Conservation (phyloP, 768 basidiomycete species). For the Termitomyces titanicus region DNA sequence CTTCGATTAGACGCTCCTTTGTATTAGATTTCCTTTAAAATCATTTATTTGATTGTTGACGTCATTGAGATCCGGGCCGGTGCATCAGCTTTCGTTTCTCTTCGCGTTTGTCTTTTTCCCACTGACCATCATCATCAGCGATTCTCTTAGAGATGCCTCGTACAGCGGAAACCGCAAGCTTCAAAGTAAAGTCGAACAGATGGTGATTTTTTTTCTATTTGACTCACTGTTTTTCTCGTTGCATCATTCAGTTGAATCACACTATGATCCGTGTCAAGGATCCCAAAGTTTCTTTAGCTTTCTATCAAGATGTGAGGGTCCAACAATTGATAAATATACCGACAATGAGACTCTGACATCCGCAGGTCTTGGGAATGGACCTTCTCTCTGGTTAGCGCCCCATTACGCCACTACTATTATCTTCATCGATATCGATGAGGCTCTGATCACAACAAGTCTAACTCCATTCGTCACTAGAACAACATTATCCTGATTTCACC, state of each 20-base stretch:
- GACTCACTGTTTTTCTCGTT: not conserved
- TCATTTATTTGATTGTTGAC: not conserved
- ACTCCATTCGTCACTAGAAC: constrained; percentile 32
- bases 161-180: constrained; percentile 60
- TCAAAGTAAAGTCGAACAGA: constrained; percentile 21
- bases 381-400: constrained; percentile 47
- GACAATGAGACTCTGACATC: not conserved
- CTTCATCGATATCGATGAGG: constrained; percentile 7
- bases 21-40: not conserved
- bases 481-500: constrained; percentile 58
- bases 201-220: not conserved
- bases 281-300: constrained; percentile 73
- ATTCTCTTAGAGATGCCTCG: constrained; percentile 51
- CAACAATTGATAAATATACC: not conserved
- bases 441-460: not conserved
- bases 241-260: constrained; percentile 63
- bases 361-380: constrained; percentile 71
- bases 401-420: not conserved
- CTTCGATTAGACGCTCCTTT: not conserved
- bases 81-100: not conserved
- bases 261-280: constrained; percentile 90
- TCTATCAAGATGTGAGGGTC: constrained; percentile 66
- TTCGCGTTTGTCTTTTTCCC: not conserved
- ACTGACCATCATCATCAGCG: constrained; percentile 11
- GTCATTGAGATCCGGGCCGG: constrained; percentile 5